Conservation (phyloP, 73 alveolate species). For the Breviolum minutum region DNA sequence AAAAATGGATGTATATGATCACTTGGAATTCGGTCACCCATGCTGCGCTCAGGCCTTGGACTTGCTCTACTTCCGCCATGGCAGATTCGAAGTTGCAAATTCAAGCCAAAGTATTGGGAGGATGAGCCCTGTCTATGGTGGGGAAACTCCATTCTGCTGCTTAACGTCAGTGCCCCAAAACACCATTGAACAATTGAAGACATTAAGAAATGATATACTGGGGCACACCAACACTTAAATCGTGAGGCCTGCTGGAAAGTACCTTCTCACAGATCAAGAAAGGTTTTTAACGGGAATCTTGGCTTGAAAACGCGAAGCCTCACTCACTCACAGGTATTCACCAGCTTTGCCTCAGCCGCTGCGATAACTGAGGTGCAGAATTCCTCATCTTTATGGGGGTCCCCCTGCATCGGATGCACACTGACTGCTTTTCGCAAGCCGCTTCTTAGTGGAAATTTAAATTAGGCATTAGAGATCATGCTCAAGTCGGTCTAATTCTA, state of each 20-base stretch:
- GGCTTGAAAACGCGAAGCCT: neutral
- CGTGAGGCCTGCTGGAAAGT: neutral
- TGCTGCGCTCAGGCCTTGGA: neutral
- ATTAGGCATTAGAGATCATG: too few relatives aligned
- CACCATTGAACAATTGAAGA: neutral
- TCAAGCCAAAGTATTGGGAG: neutral
- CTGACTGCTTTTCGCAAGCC: neutral
- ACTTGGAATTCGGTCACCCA: neutral
- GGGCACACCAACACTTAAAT: neutral
- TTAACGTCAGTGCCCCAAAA: neutral
- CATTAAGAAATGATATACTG: neutral
- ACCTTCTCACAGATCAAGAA: neutral
- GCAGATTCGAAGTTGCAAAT: neutral
- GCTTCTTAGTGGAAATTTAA: neutral
- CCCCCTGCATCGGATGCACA: neutral
- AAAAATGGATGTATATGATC: neutral
- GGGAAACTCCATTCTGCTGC: neutral
- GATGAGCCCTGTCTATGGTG: neutral
- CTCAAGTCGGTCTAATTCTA: too few relatives aligned
- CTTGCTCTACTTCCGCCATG: neutral
- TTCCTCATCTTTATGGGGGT: neutral
- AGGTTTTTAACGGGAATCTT: neutral
- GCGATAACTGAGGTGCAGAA: neutral
- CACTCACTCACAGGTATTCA: neutral
- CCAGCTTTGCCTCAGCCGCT: neutral